Percentiles rank a stretch among this genome's conserved stretches.
Evolutionary conservation across 805 yeast genomes (phyloP).

Genomic region (Cyberlindnera petersonii): DNA sequence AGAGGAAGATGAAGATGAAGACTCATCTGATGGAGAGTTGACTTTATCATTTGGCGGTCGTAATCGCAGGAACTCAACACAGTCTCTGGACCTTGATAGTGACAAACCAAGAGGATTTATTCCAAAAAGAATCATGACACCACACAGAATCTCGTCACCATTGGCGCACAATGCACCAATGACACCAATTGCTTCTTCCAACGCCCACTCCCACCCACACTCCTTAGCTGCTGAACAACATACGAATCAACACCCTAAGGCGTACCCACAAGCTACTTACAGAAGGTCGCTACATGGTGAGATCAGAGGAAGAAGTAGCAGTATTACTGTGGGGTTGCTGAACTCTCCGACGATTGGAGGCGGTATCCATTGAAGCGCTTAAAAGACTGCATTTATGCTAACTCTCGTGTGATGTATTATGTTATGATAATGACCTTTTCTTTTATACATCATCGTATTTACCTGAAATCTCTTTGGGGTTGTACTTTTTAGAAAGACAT

Average conservation of each 20-base stretch:
- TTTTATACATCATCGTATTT: too few relatives aligned
- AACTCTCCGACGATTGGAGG: background rate
- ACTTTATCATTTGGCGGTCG: conserved; percentile 8
- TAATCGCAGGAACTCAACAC: too few relatives aligned
- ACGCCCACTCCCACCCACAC: conserved; percentile 26
- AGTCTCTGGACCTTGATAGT: too few relatives aligned
- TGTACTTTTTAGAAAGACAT: too few relatives aligned
- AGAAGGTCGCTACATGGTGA: background rate
- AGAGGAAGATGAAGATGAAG: conserved; percentile 31
- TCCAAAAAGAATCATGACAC: conserved; percentile 1
- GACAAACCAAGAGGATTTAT: too few relatives aligned
- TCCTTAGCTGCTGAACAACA: conserved; percentile 13
- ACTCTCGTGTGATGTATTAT: too few relatives aligned
- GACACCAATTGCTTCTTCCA: conserved; percentile 28
- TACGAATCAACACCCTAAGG: conserved; percentile 41
- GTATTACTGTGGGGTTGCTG: conserved; percentile 26
- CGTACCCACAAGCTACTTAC: background rate
- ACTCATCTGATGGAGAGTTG: conserved; percentile 8
- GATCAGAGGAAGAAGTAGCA: conserved; percentile 21
- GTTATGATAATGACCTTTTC: too few relatives aligned
- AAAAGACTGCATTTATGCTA: too few relatives aligned
- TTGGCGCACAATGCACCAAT: conserved; percentile 33
- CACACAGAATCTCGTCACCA: conserved; percentile 32
- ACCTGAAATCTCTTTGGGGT: too few relatives aligned
- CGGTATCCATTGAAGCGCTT: background rate